Base-by-base conservation (phyloP, 305 asterid genomes). In the Stenogyne calaminthoides region DNA sequence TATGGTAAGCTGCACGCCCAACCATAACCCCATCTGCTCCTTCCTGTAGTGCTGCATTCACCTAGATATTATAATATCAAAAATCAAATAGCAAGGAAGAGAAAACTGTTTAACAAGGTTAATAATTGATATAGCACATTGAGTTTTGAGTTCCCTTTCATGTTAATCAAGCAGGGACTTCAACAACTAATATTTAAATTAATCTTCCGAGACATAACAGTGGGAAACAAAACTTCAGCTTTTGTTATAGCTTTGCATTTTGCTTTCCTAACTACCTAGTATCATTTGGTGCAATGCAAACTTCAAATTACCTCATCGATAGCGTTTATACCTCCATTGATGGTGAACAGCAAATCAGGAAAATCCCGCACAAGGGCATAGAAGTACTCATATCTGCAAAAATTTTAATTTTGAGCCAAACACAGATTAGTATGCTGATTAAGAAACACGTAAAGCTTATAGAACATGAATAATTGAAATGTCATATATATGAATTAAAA, bases 11-110 rank as follows among this genome's bases (percentile, higher is more conserved):
- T 76, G 89, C 96, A 71, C 98, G 96, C 32, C 98, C 98, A 75
- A 94, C 83, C 98, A 91, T 94, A 54, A 94, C 98, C 51, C 96
- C 97, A 71, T 91, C 88, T 76, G 98, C 98, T 77, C 98, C 98
- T 88, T 94, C 97, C 40, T 14, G 74, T 51, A 80, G 85, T 59
- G 98, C 97, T 59, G 96, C 88, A 80, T 86, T 88, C 46, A 85
- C 96, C 98, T 93, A 74, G 52, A 71, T 62, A 20, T 49, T 16
- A 49, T 49, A 76, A 49, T 12, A 74, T 51, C 54, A 70, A 62
- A 57, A 25, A 34, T 64, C 63, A 67, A 42, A 42, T 67, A 61
- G 58, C 73, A 72, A 32, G 67, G 64, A 64, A n/a, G 36, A 44
- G 69, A 61, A 70, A 51, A 44, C 71, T 19, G 74, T 61, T 71